Evolutionary conservation across 768 basidiomycete genomes (phyloP), one percentile per base, ranked within the genome.

Genomic region (Pisolithus sp.): DNA sequence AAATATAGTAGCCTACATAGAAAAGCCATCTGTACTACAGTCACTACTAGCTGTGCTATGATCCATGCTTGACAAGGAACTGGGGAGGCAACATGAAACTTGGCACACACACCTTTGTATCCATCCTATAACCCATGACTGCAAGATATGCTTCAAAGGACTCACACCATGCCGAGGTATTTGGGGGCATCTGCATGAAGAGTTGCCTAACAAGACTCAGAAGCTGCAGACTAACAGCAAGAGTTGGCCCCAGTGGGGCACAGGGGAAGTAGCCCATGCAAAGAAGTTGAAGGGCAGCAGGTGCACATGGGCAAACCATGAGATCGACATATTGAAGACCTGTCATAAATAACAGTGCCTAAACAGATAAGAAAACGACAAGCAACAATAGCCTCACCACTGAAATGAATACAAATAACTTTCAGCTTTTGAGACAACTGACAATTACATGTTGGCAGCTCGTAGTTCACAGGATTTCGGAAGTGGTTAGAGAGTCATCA

Each of bases 161-260:
- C 17, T 62, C 55, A n/a, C 62, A 57, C 57, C 61, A 64, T 0
- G 60, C 68, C 1, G 62, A 61, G 42, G 55, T 58, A 42, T 68
- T 68, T 9, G 62, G 68, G 9, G 65, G 52, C 6, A 61, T 51
- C 20, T 45, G 50, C 24, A 67, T 41, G 52, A 67, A 71, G 0
- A 71, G 53, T 7, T 54, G 37, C 30, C 41, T 23, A 0, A 63
- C 62, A 5, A 71, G 68, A 30, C 65, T 58, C 9, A 71, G 49
- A 26, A 71, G 55, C 34, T 53, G 53, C 17, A 71, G 28, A 47
- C 70, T 64, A 1, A 72, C 62, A 12, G 66, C 70, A 3, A 72
- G 53, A 9, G 62, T 60, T 7, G 71, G 71, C 0, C 42, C 49
- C 4, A 60, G 17, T 0, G 70, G 70, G 6, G 65, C 54, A 37